Percentiles rank a stretch among this genome's conserved stretches.
These are phyloP conservation scores for Agrocybe pediades DNA, from an alignment of 768 basidiomycete genomes.

Conservation along the genomic window DNA sequence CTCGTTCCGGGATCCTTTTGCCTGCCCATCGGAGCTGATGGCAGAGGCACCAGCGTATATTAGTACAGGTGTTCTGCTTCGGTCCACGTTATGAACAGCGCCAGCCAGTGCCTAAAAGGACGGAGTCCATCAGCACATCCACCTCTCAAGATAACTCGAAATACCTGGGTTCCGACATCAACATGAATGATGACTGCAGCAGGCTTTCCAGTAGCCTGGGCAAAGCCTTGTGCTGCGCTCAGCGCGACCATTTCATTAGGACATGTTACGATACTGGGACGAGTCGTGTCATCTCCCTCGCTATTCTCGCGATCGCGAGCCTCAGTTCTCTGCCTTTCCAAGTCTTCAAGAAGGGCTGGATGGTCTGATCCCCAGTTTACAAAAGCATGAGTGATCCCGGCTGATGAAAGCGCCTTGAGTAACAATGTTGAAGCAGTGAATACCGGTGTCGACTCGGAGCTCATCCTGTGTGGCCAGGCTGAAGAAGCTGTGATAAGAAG, in stretches of 20 bases:
- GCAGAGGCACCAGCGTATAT: conserved; percentile 77
- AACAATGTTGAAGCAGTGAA: conserved; percentile 63
- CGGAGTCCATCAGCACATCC: neutral
- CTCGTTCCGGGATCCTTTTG: conserved; percentile 67
- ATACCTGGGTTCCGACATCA: conserved; percentile 67
- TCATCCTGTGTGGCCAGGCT: no score
- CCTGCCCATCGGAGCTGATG: conserved; percentile 54
- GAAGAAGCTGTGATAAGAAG: no score
- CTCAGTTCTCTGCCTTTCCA: conserved; percentile 53
- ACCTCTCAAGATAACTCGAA: neutral
- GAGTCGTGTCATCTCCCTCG: conserved; percentile 20
- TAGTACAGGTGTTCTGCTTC: conserved; percentile 59
- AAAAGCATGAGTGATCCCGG: conserved; percentile 68
- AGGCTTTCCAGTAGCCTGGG: conserved; percentile 63
- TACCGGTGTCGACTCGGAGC: neutral
- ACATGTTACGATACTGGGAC: conserved; percentile 60
- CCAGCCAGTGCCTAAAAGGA: conserved; percentile 60
- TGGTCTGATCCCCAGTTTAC: conserved; percentile 83
- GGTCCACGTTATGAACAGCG: conserved; percentile 73
- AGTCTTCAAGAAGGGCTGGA: conserved; percentile 69
- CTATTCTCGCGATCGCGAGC: neutral
- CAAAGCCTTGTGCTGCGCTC: conserved; percentile 72
- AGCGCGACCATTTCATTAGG: conserved; percentile 81
- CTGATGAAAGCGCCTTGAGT: conserved; percentile 51
- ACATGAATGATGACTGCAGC: conserved; percentile 78